Conservation (phyloP, 805 yeast species). For the Saccharomycopsis fibuligera region DNA sequence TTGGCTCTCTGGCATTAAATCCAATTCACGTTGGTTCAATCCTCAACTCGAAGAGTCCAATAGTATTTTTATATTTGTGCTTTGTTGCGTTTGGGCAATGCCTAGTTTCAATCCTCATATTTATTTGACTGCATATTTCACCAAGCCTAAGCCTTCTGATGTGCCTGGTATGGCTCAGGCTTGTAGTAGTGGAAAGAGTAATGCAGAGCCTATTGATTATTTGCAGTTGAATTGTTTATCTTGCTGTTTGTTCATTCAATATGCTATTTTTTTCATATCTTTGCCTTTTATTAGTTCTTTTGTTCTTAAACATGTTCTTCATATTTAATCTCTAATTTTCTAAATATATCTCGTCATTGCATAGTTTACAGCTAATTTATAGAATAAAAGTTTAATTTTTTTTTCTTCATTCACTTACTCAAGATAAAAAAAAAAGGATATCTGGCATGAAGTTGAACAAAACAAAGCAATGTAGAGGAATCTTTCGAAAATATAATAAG, state of each 20-base stretch:
- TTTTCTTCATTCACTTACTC: neutral
- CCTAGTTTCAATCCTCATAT: slow-evolving; percentile 87
- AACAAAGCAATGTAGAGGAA: neutral
- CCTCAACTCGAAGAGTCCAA: slow-evolving; percentile 47
- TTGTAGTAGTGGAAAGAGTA: neutral
- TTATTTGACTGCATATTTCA: slow-evolving; percentile 74
- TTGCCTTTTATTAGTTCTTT: slow-evolving; percentile 12
- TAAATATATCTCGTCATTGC: neutral
- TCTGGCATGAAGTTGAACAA: neutral
- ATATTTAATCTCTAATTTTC: neutral
- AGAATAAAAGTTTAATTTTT: neutral
- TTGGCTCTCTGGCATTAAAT: slow-evolving; percentile 54
- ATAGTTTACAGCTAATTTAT: neutral
- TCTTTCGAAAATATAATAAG: neutral
- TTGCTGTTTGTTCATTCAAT: slow-evolving; percentile 10
- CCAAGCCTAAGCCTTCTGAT: too few relatives aligned
- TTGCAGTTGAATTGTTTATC: slow-evolving; percentile 7
- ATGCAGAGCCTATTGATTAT: neutral
- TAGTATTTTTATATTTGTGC: slow-evolving; percentile 48
- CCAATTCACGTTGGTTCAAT: slow-evolving; percentile 11
- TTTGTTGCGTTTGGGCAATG: slow-evolving; percentile 67
- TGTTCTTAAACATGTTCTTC: slow-evolving; percentile 6
- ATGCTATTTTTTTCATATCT: slow-evolving; percentile 5
- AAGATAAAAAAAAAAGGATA: neutral
- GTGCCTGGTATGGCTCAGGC: too few relatives aligned